These are phyloP conservation scores for Lactifluus piperatus DNA, from an alignment of 768 basidiomycete genomes.

Conservation along the genomic window DNA sequence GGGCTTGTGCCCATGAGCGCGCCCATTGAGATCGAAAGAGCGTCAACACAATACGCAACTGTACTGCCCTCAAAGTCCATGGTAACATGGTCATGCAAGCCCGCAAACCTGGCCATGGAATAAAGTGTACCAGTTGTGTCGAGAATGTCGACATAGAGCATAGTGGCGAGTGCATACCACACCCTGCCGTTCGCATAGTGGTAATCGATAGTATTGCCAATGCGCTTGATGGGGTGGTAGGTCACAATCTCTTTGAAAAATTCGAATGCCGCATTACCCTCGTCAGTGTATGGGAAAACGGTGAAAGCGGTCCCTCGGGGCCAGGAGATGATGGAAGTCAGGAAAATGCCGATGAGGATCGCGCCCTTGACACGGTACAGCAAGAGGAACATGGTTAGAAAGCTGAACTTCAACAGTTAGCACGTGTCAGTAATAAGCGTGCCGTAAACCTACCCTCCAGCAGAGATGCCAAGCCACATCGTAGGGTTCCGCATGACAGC, in stretches of 20 bases:
- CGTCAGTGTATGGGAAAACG: constrained; percentile 62
- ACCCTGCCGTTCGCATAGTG: constrained; percentile 49
- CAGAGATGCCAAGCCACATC: constrained; percentile 83
- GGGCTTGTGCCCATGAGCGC: constrained; percentile 73
- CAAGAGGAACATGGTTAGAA: constrained; percentile 73
- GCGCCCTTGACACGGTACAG: constrained; percentile 80
- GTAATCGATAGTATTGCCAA: constrained; percentile 55
- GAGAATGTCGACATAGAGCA: constrained; percentile 84
- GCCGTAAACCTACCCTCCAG: constrained; percentile 52
- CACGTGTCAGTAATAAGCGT: too few species aligned
- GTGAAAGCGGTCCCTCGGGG: constrained; percentile 76
- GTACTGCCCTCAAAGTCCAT: constrained; percentile 82
- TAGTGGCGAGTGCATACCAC: constrained; percentile 84
- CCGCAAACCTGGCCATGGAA: constrained; percentile 87
- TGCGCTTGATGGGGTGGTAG: constrained; percentile 52
- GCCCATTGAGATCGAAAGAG: constrained; percentile 74
- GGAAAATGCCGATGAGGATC: constrained; percentile 73
- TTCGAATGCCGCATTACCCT: constrained; percentile 66
- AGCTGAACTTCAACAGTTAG: constrained; percentile 29
- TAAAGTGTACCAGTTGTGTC: constrained; percentile 65
- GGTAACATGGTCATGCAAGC: constrained; percentile 76
- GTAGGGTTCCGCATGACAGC: constrained; percentile 66
- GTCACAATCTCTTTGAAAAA: constrained; percentile 82
- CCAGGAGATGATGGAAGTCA: constrained; percentile 84
- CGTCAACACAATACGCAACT: constrained; percentile 76